These are phyloP conservation scores for Candida maris DNA, from an alignment of 805 yeast genomes.

Conservation along the genomic window DNA sequence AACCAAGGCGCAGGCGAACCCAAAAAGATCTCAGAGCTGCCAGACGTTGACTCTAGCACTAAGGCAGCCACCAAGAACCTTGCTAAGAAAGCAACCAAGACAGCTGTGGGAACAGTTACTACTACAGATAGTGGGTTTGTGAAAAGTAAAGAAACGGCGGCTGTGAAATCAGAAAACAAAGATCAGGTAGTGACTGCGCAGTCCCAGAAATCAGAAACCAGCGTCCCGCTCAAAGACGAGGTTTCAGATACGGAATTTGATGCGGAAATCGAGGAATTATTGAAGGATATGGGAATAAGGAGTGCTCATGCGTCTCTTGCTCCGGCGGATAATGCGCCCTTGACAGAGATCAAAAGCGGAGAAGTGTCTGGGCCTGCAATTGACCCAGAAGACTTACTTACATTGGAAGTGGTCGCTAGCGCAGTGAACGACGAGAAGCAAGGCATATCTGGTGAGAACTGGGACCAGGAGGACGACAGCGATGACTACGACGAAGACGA, in stretches of 20 bases:
- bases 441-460: conserved; percentile 26
- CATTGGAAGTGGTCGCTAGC: conserved; percentile 52
- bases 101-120: too few species aligned
- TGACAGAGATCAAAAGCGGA: neutral
- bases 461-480: conserved; percentile 21
- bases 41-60: neutral
- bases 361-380: conserved; percentile 24
- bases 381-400: conserved; percentile 45
- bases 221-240: neutral
- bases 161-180: too few species aligned
- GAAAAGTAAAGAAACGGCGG: too few species aligned
- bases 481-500: conserved; percentile 22
- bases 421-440: conserved; percentile 33
- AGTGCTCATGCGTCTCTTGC: conserved; percentile 2
- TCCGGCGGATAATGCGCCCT: neutral
- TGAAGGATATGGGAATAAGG: conserved; percentile 34
- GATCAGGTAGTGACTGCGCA: too few species aligned
- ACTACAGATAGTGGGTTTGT: too few species aligned
- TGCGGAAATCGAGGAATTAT: conserved; percentile 27
- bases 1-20: neutral
- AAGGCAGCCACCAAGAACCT: neutral
- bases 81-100: neutral
- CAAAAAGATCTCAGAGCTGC: conserved; percentile 11
- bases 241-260: conserved; percentile 7
- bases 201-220: neutral